phyloP scores from a whole-genome alignment of 345 rosid species.

The Acer campestre region DNA sequence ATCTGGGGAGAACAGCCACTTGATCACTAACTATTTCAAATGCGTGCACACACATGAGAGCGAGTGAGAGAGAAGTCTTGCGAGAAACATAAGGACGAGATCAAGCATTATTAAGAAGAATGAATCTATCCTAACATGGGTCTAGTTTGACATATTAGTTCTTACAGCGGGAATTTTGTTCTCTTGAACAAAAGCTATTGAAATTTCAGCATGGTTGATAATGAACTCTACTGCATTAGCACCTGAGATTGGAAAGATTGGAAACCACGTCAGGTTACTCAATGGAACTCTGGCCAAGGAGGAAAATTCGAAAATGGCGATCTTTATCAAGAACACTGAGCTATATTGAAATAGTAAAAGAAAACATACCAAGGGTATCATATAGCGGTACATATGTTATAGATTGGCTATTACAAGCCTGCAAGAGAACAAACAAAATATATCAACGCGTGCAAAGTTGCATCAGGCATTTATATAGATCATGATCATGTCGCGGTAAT shows the following conservation, averaged over 20 bases:
- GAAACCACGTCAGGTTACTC: conserved; percentile 1
- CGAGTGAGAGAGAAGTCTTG: too few species aligned
- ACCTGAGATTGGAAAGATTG: conserved; percentile 44
- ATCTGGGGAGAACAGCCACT: too few species aligned
- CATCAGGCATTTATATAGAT: not conserved
- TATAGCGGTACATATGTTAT: conserved; percentile 81
- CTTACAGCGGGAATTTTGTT: conserved; percentile 77
- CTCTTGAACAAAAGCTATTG: conserved; percentile 76
- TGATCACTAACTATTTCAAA: too few species aligned
- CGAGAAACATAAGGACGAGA: too few species aligned
- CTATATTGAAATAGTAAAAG: not conserved
- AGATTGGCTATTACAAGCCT: conserved; percentile 86
- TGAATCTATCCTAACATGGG: too few species aligned
- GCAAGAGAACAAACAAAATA: conserved; percentile 22
- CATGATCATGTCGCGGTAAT: not conserved
- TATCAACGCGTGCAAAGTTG: not conserved
- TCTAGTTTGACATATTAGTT: not conserved
- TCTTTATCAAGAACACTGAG: not conserved
- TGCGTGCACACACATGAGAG: too few species aligned
- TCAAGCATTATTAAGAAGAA: too few species aligned
- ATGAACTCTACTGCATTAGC: conserved; percentile 91
- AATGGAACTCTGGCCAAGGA: not conserved
- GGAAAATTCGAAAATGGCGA: not conserved
- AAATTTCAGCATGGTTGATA: conserved; percentile 91
- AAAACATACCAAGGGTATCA: conserved; percentile 75